Evolutionary conservation across 78 protist species (phyloP).

Genomic region (Dictyostelium firmibasis): DNA sequence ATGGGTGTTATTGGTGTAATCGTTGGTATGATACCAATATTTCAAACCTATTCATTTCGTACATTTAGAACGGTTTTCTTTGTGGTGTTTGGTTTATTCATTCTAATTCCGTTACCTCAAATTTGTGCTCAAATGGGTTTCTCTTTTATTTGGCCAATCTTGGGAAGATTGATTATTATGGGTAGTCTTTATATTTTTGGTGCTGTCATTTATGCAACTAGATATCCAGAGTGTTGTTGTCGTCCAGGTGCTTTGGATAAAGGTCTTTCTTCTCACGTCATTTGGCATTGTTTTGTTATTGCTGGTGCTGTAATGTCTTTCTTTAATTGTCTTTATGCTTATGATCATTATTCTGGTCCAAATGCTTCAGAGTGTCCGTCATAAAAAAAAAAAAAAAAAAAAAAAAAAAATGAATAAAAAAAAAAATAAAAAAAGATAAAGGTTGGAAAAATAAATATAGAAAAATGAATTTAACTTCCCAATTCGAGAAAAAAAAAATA

Average conservation of each 20-base stretch:
- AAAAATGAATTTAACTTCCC: too few relatives aligned
- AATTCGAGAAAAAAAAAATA: too few relatives aligned
- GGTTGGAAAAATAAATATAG: too few relatives aligned
- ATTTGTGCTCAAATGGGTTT: neutral
- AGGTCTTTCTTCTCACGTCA: constrained; percentile 19
- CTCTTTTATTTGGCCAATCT: constrained; percentile 20
- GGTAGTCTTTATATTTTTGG: constrained; percentile 34
- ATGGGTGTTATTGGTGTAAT: constrained; percentile 44
- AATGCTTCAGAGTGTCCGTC: neutral
- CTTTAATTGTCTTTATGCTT: constrained; percentile 24
- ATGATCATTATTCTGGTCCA: constrained; percentile 28
- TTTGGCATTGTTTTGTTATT: constrained; percentile 48
- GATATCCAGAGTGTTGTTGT: constrained; percentile 63
- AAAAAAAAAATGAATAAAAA: neutral
- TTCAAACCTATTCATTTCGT: constrained; percentile 36
- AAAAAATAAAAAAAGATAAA: neutral
- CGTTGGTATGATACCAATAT: constrained; percentile 48
- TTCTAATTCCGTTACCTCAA: constrained; percentile 52
- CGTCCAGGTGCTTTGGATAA: constrained; percentile 17
- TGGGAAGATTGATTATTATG: constrained; percentile 20
- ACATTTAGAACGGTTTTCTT: constrained; percentile 48
- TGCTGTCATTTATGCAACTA: constrained; percentile 37
- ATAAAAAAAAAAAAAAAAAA: neutral
- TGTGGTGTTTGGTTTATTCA: constrained; percentile 33
- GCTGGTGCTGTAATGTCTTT: constrained; percentile 40